These are phyloP conservation scores for Aspergillaceae sp. DNA, from an alignment of 2,329 filamentous ascomycete species.

Conservation along the genomic window DNA sequence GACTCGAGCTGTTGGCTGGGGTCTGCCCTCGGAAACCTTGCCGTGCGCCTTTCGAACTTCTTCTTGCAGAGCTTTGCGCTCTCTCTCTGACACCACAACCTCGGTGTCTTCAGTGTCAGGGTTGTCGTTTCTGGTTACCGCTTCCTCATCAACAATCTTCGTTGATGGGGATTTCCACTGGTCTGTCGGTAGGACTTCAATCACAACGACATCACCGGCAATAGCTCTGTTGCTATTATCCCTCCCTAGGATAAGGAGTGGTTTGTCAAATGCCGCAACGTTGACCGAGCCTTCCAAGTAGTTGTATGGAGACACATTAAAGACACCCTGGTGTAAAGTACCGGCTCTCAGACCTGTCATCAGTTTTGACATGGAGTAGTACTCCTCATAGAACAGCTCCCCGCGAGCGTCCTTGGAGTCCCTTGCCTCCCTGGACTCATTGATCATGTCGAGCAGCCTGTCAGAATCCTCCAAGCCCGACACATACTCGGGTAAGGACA, in stretches of 20 bases:
- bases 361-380: conserved; percentile 81
- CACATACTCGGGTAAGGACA: conserved; percentile 70
- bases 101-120: conserved; percentile 69
- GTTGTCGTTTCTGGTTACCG: conserved; percentile 85
- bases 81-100: conserved; percentile 77
- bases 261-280: conserved; percentile 80
- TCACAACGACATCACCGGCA: conserved; percentile 83
- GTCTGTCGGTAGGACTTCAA: conserved; percentile 85
- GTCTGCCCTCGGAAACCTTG: conserved; percentile 62
- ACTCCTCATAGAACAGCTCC: conserved; percentile 76
- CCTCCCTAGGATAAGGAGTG: conserved; percentile 76
- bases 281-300: conserved; percentile 91
- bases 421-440: conserved; percentile 62
- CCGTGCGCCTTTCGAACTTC: conserved; percentile 81
- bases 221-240: conserved; percentile 95
- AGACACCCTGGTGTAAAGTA: conserved; percentile 84
- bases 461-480: conserved; percentile 73
- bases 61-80: conserved; percentile 78
- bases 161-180: conserved; percentile 96
- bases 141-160: conserved; percentile 91
- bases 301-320: conserved; percentile 96
- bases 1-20: conserved; percentile 84
- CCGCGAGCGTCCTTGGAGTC: conserved; percentile 56
- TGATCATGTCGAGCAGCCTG: conserved; percentile 85
- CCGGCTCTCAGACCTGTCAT: conserved; percentile 87